These are phyloP conservation scores for Tetrahymena malaccensis DNA, from an alignment of 73 alveolate species.

Conservation along the genomic window DNA sequence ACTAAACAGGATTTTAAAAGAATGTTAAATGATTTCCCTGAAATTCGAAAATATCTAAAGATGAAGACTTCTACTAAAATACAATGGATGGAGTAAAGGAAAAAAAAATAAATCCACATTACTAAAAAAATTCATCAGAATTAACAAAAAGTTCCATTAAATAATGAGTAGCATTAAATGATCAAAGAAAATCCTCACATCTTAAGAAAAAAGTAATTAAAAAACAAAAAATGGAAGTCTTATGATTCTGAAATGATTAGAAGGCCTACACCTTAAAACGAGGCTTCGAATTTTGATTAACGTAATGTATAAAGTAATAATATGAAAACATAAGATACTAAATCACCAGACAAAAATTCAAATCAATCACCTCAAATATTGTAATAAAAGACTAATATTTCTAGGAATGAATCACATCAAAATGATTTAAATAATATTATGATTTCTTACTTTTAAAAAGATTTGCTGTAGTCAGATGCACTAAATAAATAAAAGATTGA, in stretches of 20 bases:
- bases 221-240: not conserved
- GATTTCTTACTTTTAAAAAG: not conserved
- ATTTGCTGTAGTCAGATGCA: not conserved
- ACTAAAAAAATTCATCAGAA: not conserved
- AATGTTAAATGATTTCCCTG: not conserved
- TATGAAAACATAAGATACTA: too few species aligned
- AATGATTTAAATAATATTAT: not conserved
- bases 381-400: too few species aligned
- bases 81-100: not conserved
- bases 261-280: not conserved
- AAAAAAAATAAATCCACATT: not conserved
- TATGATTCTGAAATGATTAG: not conserved
- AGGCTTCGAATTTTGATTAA: not conserved
- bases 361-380: not conserved
- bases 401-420: not conserved
- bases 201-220: not conserved
- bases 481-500: not conserved
- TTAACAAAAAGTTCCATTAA: not conserved
- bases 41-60: not conserved
- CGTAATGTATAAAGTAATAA: not conserved
- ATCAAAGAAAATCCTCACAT: not conserved
- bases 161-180: not conserved
- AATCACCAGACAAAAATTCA: not conserved
- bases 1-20: not conserved
- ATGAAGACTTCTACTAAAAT: not conserved